phyloP scores from a whole-genome alignment of 2,329 filamentous ascomycete species.

The Aspergillus ochraceus region DNA sequence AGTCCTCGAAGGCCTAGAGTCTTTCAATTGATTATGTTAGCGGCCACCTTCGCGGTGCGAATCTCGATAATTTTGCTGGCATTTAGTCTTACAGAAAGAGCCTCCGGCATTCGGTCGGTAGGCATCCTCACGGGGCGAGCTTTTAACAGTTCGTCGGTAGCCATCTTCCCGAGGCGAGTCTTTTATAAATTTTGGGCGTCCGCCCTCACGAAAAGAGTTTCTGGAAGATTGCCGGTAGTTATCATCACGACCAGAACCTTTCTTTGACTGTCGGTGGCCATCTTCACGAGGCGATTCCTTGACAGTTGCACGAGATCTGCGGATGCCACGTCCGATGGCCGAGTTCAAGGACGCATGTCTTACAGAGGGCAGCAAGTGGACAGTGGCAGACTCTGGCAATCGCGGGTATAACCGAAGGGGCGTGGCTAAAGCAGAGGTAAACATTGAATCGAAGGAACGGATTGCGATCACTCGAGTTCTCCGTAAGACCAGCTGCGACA shows the following conservation, averaged over 20 bases:
- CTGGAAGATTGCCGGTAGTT: background rate
- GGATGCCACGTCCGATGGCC: slow-evolving; percentile 68
- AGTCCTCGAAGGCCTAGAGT: background rate
- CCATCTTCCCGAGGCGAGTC: background rate
- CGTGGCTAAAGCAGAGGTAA: slow-evolving; percentile 3
- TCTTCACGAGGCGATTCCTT: background rate
- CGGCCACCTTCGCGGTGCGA: background rate
- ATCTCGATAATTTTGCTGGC: background rate
- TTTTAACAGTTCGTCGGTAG: background rate
- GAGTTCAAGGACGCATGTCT: slow-evolving; percentile 62
- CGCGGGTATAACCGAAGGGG: slow-evolving; percentile 16
- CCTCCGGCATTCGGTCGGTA: background rate
- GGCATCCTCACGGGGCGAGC: background rate
- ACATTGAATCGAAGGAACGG: slow-evolving; percentile 3
- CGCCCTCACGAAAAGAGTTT: background rate
- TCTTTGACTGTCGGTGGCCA: background rate
- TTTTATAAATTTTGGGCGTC: background rate
- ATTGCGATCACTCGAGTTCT: too few relatives aligned
- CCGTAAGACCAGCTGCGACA: too few relatives aligned
- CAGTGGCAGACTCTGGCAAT: slow-evolving; percentile 4
- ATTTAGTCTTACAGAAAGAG: background rate
- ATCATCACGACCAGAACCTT: too few relatives aligned
- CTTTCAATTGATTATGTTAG: background rate
- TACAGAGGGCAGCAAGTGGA: slow-evolving; percentile 21
- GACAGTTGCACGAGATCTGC: slow-evolving; percentile 41